Evolutionary conservation across 2,329 filamentous ascomycete species (phyloP).

Genomic region (Periconia macrospinosa): DNA sequence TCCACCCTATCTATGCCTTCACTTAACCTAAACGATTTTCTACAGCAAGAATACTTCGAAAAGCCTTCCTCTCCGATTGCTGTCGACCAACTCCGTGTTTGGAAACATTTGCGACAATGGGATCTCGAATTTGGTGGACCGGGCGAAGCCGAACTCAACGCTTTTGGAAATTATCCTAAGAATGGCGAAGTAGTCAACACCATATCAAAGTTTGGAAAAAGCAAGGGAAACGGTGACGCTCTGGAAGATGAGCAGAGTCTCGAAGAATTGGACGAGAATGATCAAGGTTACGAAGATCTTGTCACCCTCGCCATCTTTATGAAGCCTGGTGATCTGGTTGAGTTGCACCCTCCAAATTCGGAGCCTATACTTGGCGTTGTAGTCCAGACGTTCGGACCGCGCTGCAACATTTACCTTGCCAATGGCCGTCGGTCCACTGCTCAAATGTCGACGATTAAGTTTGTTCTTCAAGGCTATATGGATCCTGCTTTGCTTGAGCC

Average conservation of each 20-base stretch:
- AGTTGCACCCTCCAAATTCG: constrained; percentile 41
- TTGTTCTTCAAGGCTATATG: constrained; percentile 54
- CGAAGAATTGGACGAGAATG: constrained; percentile 21
- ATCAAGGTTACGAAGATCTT: constrained; percentile 32
- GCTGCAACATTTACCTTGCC: constrained; percentile 54
- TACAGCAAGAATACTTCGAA: constrained; percentile 17
- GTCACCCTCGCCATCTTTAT: constrained; percentile 43
- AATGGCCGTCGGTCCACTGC: constrained; percentile 53
- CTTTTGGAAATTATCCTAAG: constrained; percentile 33
- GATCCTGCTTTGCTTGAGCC: constrained; percentile 48
- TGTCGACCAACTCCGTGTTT: constrained; percentile 20
- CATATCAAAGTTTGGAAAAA: constrained; percentile 22
- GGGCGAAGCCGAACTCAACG: constrained; percentile 28
- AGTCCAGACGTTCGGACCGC: constrained; percentile 44
- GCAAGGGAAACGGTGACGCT: no score
- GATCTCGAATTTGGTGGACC: constrained; percentile 45
- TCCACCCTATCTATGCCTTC: not conserved
- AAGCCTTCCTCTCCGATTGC: constrained; percentile 5
- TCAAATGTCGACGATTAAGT: constrained; percentile 45
- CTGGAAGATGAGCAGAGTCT: constrained; percentile 24
- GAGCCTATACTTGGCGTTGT: constrained; percentile 54
- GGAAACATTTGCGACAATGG: constrained; percentile 44
- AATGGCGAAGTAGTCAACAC: constrained; percentile 24
- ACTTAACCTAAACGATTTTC: constrained; percentile 10
- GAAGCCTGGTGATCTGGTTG: constrained; percentile 53